phyloP scores from a whole-genome alignment of 73 alveolate species.

The Blepharisma stoltei region DNA sequence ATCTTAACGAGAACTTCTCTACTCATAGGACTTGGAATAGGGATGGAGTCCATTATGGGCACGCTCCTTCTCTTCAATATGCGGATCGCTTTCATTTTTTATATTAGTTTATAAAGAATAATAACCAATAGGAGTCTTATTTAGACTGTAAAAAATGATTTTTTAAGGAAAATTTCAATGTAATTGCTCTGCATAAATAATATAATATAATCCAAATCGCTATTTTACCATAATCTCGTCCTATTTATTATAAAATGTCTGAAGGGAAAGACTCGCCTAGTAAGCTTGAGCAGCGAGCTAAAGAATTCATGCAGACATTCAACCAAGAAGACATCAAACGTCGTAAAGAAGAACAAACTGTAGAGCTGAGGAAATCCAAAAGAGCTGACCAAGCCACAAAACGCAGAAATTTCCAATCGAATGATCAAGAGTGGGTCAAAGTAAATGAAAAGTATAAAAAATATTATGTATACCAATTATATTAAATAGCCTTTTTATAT shows the following conservation, averaged over 20 bases:
- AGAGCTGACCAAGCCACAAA: conserved; percentile 26
- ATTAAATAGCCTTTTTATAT: no score
- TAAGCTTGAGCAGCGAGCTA: conserved; percentile 33
- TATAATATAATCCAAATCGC: no score
- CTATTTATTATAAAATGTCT: no score
- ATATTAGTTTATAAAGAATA: no score
- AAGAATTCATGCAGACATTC: conserved; percentile 34
- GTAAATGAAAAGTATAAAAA: conserved; percentile 3
- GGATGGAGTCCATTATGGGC: neutral
- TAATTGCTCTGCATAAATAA: no score
- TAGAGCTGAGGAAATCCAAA: conserved; percentile 51
- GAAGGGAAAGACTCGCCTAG: neutral
- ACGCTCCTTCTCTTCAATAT: no score
- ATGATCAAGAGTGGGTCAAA: conserved; percentile 28
- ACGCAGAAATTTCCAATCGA: conserved; percentile 18
- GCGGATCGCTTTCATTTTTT: no score
- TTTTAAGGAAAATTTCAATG: no score
- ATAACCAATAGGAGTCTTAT: no score
- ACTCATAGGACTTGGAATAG: conserved; percentile 53
- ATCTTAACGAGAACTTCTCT: conserved; percentile 72
- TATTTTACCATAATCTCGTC: no score
- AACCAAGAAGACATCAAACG: conserved; percentile 65
- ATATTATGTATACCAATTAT: no score
- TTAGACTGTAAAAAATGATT: no score
- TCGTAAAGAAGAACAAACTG: conserved; percentile 56